Percentiles rank a stretch among this genome's conserved stretches.
Evolutionary conservation across 805 yeast genomes (phyloP).

Genomic region (Candida parachauliodes): DNA sequence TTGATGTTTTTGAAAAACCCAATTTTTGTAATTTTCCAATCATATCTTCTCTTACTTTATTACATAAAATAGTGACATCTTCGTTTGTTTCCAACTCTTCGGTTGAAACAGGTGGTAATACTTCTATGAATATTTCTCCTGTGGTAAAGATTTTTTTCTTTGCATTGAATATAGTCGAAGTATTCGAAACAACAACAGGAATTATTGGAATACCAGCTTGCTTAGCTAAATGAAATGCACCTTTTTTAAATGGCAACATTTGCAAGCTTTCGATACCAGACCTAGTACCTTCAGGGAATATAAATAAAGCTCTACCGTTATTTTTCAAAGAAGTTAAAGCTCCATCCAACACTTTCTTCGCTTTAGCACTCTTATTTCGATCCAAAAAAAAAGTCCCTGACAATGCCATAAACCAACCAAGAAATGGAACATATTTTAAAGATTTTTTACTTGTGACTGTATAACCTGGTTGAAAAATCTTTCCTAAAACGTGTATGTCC

Average conservation of each 20-base stretch:
- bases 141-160: constrained; percentile 60
- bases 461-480: constrained; percentile 80
- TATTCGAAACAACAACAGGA: constrained; percentile 85
- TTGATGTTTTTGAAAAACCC: constrained; percentile 37
- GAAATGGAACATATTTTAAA: constrained; percentile 77
- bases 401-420: constrained; percentile 95
- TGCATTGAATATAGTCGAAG: constrained; percentile 66
- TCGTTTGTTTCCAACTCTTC: constrained; percentile 59
- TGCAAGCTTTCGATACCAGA: constrained; percentile 67
- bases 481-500: constrained; percentile 79
- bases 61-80: constrained; percentile 61
- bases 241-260: constrained; percentile 88
- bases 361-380: constrained; percentile 70
- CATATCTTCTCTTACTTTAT: constrained; percentile 60
- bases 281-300: constrained; percentile 98
- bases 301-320: constrained; percentile 71
- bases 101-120: constrained; percentile 78
- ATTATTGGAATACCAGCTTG: constrained; percentile 87
- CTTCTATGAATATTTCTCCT: constrained; percentile 76
- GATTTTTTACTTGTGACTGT: constrained; percentile 90
- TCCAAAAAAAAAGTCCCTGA: constrained; percentile 91
- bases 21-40: constrained; percentile 30
- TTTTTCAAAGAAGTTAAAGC: constrained; percentile 63
- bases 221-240: constrained; percentile 96
- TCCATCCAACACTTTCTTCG: constrained; percentile 66